Conservation (phyloP, 2,329 filamentous ascomycete genomes). For the Alternaria angustiovoidea region DNA sequence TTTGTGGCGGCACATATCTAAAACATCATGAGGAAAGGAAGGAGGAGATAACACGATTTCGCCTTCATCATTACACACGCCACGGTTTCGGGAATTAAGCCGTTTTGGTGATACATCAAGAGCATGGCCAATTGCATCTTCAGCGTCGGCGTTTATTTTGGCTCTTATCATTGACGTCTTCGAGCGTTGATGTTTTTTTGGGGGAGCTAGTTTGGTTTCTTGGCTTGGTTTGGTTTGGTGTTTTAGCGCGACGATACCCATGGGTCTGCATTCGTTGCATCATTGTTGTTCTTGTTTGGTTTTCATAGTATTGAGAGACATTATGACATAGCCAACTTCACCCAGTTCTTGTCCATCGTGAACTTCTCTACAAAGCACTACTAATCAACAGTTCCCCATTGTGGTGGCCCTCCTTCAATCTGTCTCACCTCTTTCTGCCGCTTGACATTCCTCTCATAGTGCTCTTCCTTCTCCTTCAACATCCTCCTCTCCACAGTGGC, state of each 20-base stretch:
- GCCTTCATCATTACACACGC: background rate
- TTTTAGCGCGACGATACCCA: conserved; percentile 12
- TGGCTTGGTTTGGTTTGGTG: conserved; percentile 1
- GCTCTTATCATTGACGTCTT: background rate
- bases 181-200: background rate
- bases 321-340: background rate
- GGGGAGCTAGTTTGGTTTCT: background rate
- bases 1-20: background rate
- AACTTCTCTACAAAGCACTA: background rate
- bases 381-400: conserved; percentile 44
- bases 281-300: background rate
- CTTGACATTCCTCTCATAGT: conserved; percentile 44
- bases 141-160: background rate
- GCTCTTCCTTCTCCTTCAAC: conserved; percentile 45
- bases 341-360: background rate
- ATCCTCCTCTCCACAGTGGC: conserved; percentile 34
- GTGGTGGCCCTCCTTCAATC: conserved; percentile 34
- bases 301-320: background rate
- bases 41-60: background rate
- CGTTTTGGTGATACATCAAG: background rate
- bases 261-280: conserved; percentile 10
- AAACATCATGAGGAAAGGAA: background rate
- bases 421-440: conserved; percentile 43
- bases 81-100: background rate
- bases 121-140: background rate